phyloP scores from a whole-genome alignment of 805 yeast genomes.

The Zygosaccharomyces siamensis region DNA sequence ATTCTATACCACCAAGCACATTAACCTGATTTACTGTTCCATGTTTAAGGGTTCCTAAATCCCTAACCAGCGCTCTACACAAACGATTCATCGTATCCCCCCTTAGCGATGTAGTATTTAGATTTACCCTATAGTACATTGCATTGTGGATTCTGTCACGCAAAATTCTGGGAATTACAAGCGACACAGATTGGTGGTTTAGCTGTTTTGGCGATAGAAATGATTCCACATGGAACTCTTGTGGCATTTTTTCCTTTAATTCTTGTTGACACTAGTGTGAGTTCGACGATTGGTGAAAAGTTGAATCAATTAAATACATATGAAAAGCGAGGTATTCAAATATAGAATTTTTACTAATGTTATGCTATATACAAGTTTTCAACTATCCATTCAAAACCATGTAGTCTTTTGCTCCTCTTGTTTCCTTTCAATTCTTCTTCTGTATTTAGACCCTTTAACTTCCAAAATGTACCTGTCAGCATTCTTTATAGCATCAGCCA shows the following conservation, averaged over 20 bases:
- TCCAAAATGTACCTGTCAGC: constrained; percentile 64
- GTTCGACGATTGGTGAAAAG: background rate
- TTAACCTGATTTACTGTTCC: constrained; percentile 13
- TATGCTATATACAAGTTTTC: constrained; percentile 10
- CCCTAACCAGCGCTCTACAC: constrained; percentile 22
- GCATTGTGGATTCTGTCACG: constrained; percentile 31
- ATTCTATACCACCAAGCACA: constrained; percentile 33
- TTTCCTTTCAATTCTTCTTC: constrained; percentile 42
- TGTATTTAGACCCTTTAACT: constrained; percentile 54
- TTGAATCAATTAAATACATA: background rate
- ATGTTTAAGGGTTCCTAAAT: constrained; percentile 25
- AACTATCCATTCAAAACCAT: constrained; percentile 13
- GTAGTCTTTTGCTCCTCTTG: constrained; percentile 19
- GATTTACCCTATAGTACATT: constrained; percentile 31
- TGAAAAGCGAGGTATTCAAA: background rate
- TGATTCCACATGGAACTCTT: constrained; percentile 32
- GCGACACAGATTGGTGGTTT: constrained; percentile 33
- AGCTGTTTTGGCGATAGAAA: constrained; percentile 27
- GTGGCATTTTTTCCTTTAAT: constrained; percentile 16
- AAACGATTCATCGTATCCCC: constrained; percentile 29
- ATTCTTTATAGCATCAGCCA: constrained; percentile 59
- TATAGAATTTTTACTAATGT: background rate
- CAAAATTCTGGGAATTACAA: constrained; percentile 31
- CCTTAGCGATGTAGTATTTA: constrained; percentile 23
- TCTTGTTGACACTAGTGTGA: background rate